Percentiles rank a stretch among this genome's conserved stretches.
Evolutionary conservation across 768 basidiomycete species (phyloP).

Genomic region (Mycena epipterygia): DNA sequence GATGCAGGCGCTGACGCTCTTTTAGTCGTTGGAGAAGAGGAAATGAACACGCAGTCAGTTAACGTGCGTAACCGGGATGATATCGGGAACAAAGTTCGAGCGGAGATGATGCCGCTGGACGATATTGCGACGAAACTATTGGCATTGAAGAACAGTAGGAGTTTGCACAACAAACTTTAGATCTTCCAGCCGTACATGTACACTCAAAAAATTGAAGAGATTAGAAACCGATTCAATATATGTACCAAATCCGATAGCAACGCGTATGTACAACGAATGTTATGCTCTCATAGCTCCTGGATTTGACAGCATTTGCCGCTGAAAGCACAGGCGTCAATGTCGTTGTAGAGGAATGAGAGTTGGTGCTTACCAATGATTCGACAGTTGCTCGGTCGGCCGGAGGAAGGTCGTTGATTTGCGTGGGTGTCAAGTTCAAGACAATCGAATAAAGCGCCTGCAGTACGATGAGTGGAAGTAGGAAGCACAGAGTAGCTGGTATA

Average conservation of each 20-base stretch:
- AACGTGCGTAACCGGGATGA: constrained; percentile 98
- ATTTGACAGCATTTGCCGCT: constrained; percentile 14
- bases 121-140: constrained; percentile 79
- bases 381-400: constrained; percentile 36
- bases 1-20: background rate
- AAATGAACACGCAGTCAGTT: constrained; percentile 87
- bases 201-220: background rate
- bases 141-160: constrained; percentile 71
- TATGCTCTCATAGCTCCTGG: constrained; percentile 14
- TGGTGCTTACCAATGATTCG: constrained; percentile 32
- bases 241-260: background rate
- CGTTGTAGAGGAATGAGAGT: background rate
- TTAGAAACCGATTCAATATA: background rate
- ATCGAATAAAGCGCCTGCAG: constrained; percentile 48
- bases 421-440: constrained; percentile 59
- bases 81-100: constrained; percentile 85
- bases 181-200: background rate
- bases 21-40: constrained; percentile 94
- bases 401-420: constrained; percentile 63
- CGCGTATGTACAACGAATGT: background rate
- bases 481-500: constrained; percentile 46
- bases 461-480: constrained; percentile 41
- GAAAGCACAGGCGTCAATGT: background rate
- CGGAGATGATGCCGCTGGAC: constrained; percentile 81
- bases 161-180: constrained; percentile 59